Conservation (phyloP, 805 yeast species). For the Hanseniaspora nectarophila region DNA sequence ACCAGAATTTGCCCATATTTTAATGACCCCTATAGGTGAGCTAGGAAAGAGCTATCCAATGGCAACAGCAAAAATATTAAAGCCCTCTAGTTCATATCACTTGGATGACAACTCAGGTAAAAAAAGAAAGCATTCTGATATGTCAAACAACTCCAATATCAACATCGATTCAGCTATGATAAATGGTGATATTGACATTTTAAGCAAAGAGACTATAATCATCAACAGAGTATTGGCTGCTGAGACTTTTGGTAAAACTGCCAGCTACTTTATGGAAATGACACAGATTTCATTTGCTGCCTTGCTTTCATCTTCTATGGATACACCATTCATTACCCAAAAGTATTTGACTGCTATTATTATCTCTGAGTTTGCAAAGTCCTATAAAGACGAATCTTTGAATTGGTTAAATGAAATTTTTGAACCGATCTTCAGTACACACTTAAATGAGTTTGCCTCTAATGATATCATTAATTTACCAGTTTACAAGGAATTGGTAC, state of each 20-base stretch:
- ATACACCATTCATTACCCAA: constrained; percentile 67
- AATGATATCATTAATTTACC: not conserved
- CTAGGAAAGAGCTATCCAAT: constrained; percentile 78
- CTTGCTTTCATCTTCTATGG: constrained; percentile 33
- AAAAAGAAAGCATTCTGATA: constrained; percentile 26
- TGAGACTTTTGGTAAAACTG: constrained; percentile 55
- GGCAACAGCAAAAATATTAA: constrained; percentile 60
- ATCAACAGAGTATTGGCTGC: constrained; percentile 69
- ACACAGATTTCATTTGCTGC: constrained; percentile 31
- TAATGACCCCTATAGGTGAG: constrained; percentile 91
- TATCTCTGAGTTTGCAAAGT: constrained; percentile 52
- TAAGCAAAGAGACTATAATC: constrained; percentile 63
- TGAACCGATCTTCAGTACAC: constrained; percentile 37
- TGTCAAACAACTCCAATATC: constrained; percentile 42
- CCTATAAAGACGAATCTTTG: constrained; percentile 19
- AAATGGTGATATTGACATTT: constrained; percentile 77
- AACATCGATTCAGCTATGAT: constrained; percentile 90
- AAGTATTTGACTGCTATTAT: constrained; percentile 58
- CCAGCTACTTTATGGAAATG: constrained; percentile 39
- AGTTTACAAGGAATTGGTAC: constrained; percentile 60
- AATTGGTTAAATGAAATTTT: constrained; percentile 18
- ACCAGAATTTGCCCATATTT: constrained; percentile 47
- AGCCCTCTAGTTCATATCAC: constrained; percentile 47
- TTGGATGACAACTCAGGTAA: constrained; percentile 23
- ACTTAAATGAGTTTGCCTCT: not conserved